phyloP scores from a whole-genome alignment of 106 monocot genomes.

The Triglochin maritima region DNA sequence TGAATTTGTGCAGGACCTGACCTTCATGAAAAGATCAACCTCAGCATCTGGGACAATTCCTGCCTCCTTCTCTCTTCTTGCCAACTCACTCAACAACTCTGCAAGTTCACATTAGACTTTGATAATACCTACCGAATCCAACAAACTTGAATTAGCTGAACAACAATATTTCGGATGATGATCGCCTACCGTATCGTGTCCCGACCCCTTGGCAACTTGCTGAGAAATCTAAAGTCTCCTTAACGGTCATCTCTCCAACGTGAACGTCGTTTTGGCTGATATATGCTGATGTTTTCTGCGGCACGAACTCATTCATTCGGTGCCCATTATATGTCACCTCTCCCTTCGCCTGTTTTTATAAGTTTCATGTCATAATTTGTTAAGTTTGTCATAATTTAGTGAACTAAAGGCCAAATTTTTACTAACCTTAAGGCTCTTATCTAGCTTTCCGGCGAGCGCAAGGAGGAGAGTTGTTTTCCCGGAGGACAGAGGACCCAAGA shows the following conservation, averaged over 20 bases:
- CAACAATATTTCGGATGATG: background rate
- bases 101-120: background rate
- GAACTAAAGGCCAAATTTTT: background rate
- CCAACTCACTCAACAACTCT: conserved; percentile 54
- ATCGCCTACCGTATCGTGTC: conserved; percentile 28
- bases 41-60: conserved; percentile 66
- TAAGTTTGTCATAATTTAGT: too few relatives aligned
- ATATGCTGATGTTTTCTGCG: conserved; percentile 69
- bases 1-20: conserved; percentile 6
- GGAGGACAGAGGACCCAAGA: conserved; percentile 63
- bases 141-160: too few relatives aligned
- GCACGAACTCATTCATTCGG: conserved; percentile 52
- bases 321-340: conserved; percentile 61
- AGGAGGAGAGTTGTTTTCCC: conserved; percentile 68
- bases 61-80: conserved; percentile 43
- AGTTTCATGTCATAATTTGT: background rate
- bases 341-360: conserved; percentile 25
- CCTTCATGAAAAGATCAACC: conserved; percentile 86
- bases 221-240: conserved; percentile 68
- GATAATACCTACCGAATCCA: background rate
- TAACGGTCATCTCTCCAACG: conserved; percentile 61
- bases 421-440: conserved; percentile 38
- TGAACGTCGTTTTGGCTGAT: conserved; percentile 73
- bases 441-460: conserved; percentile 52
- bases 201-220: conserved; percentile 68